A percentile compares a stretch with the other conserved stretches of the same genome.
phyloP scores from a whole-genome alignment of 192 early-diverging fungal genomes.

The Backusella tarrabulga region DNA sequence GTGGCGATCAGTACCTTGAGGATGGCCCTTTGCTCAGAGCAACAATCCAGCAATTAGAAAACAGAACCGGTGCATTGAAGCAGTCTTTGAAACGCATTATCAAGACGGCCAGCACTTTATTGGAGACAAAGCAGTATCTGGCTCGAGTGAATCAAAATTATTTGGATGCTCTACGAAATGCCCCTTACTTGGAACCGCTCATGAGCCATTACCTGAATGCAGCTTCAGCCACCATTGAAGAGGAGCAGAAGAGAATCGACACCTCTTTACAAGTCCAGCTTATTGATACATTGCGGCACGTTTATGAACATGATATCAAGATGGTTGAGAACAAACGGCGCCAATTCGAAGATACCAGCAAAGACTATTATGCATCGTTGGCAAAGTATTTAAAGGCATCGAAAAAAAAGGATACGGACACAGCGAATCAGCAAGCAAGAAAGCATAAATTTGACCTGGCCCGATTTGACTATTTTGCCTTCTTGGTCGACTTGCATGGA shows the following conservation, averaged over 20 bases:
- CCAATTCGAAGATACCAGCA: constrained; percentile 39
- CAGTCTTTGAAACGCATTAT: constrained; percentile 49
- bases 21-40: constrained; percentile 68
- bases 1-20: constrained; percentile 30
- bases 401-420: constrained; percentile 12
- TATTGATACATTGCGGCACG: constrained; percentile 46
- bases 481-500: constrained; percentile 52
- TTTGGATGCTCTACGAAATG: constrained; percentile 41
- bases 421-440: constrained; percentile 33
- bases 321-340: constrained; percentile 53
- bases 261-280: constrained; percentile 20
- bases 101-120: constrained; percentile 44
- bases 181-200: constrained; percentile 38
- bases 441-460: constrained; percentile 63
- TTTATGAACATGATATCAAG: constrained; percentile 62
- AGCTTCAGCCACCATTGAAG: background rate
- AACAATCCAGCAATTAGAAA: constrained; percentile 57
- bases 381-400: constrained; percentile 50
- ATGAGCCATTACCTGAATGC: constrained; percentile 22
- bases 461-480: constrained; percentile 57
- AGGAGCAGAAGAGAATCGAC: constrained; percentile 5
- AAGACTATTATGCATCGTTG: constrained; percentile 38
- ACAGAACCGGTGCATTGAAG: constrained; percentile 54
- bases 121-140: constrained; percentile 45
- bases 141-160: constrained; percentile 48